Base-by-base conservation (phyloP, 371 early-diverging fungal species). In the Apophysomyces sp. region DNA sequence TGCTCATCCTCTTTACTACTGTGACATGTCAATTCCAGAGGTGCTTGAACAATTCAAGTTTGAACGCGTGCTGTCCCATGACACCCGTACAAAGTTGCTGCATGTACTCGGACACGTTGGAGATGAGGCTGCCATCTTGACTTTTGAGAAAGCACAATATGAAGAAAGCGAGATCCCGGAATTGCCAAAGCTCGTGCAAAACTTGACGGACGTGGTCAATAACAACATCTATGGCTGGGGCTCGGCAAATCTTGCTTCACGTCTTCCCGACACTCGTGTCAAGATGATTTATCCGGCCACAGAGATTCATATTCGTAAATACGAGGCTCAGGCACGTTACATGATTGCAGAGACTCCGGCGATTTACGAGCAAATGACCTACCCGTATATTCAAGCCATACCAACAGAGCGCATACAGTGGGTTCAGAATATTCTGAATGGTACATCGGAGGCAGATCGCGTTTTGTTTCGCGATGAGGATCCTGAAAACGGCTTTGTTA, bases 401-500 rank as follows among this genome's bases (percentile, higher is more conserved):
- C 89, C 91, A 1, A 44, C 68, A 8, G 81, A 77, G 16, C 78
- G 91, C 31, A 84, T 82, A 29, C 84, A 88, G 62, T 94, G 94
- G 94, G 90, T 94, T 2, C 65, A 87, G 44, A 94, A 94, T 61
- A 92, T 92, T 12, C 73, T 94, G 52, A 60, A 87, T 2, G 88
- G 89, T 3, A 68, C 68, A 18, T 81, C 81, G 15, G 94, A 94
- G 57, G 66, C 77, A 11, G 92, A 92, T 34, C 83, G 82, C 40
- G 73, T 81, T 1, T 68, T 94, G 21, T 66, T 89, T 29, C 81
- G 80, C 26, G 83, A 86, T 24, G 61, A 72, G 11, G 82, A 83
- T 32, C 73, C 77, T 16, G 58, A 74, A 21, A 73, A 59, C 21
- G 94, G 92, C n/a, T 93, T 93, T 70, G 74, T 92, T 15, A 63